These are phyloP conservation scores for Talaromyces sp. DNA, from an alignment of 2,329 filamentous ascomycete genomes.

Conservation along the genomic window DNA sequence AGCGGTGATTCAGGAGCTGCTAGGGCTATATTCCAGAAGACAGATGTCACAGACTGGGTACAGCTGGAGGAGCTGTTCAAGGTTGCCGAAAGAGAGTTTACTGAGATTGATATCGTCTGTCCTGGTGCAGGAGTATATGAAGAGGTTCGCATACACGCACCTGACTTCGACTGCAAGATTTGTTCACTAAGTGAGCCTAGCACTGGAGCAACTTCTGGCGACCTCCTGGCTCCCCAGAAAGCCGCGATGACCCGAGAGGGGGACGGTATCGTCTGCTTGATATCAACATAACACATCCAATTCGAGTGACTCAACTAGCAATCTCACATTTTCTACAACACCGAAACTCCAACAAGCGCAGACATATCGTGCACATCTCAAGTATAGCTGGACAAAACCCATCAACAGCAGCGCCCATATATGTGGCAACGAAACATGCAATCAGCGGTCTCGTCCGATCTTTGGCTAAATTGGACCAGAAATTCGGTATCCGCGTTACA, in stretches of 20 bases:
- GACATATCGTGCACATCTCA: constrained; percentile 49
- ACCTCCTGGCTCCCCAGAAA: constrained; percentile 44
- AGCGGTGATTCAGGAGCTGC: constrained; percentile 23
- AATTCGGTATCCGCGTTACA: constrained; percentile 55
- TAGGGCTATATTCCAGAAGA: constrained; percentile 44
- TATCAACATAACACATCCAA: constrained; percentile 53
- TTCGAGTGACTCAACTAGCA: constrained; percentile 51
- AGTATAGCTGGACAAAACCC: constrained; percentile 46
- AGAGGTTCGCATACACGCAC: constrained; percentile 31
- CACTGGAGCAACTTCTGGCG: constrained; percentile 51
- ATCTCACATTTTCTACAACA: constrained; percentile 47
- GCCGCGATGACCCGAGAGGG: constrained; percentile 39
- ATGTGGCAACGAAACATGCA: constrained; percentile 50
- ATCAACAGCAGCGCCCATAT: constrained; percentile 43
- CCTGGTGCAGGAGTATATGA: constrained; percentile 48
- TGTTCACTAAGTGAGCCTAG: constrained; percentile 23
- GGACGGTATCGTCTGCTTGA: constrained; percentile 47
- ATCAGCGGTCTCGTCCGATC: constrained; percentile 50
- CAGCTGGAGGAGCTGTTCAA: constrained; percentile 51
- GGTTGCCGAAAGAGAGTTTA: constrained; percentile 48
- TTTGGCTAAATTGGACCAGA: constrained; percentile 48
- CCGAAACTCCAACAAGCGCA: constrained; percentile 31
- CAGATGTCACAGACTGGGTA: constrained; percentile 50
- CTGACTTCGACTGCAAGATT: neutral
- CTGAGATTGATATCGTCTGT: constrained; percentile 47